Conservation (phyloP, 75 land plant species). For the Larix kaempferi region DNA sequence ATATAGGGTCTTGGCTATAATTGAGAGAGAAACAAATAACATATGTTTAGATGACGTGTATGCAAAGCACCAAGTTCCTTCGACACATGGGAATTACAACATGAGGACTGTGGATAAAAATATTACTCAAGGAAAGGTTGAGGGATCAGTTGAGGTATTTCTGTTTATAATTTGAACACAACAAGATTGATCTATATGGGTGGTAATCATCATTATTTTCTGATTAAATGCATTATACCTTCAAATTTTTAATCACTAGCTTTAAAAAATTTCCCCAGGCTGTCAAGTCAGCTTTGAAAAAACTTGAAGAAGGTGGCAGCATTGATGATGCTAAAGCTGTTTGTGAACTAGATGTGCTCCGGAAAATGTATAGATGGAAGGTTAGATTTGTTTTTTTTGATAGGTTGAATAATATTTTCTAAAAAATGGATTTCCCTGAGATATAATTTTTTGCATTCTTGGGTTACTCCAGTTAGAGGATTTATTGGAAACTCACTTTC, state of each 20-base stretch:
- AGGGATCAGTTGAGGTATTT: conserved; percentile 61
- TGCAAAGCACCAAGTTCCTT: conserved; percentile 35
- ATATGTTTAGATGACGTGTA: conserved; percentile 32
- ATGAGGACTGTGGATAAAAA: conserved; percentile 28
- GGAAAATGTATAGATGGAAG: conserved; percentile 50
- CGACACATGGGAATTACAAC: conserved; percentile 18
- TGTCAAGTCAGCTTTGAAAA: conserved; percentile 46
- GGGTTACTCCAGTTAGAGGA: too few species aligned
- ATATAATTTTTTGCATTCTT: too few species aligned
- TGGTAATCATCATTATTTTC: background rate
- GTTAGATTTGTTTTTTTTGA: conserved; percentile 14
- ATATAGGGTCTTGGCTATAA: conserved; percentile 39
- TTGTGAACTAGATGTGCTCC: conserved; percentile 48
- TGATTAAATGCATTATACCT: background rate
- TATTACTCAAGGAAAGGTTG: conserved; percentile 48
- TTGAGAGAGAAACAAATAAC: conserved; percentile 26
- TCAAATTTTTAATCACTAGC: background rate
- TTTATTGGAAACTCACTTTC: too few species aligned
- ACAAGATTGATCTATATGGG: background rate
- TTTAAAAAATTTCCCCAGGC: conserved; percentile 30
- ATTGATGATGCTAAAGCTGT: conserved; percentile 70
- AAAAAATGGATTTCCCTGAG: too few species aligned
- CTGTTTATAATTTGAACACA: background rate
- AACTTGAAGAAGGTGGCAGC: conserved; percentile 44
- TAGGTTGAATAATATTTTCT: too few species aligned